Conservation (phyloP, 2,329 filamentous ascomycete species). For the Phoma sp. region DNA sequence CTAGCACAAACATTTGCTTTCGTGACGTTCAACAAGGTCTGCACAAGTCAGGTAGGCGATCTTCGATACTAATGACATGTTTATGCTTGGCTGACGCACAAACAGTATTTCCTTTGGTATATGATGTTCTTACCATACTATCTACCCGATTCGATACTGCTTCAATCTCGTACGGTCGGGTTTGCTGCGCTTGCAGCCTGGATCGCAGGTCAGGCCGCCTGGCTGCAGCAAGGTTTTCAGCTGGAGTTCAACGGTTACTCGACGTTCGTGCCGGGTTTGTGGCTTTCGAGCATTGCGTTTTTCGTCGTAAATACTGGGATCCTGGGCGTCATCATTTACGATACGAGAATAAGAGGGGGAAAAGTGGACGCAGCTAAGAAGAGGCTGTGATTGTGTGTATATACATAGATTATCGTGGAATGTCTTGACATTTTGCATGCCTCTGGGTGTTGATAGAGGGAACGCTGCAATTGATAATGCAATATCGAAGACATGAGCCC, state of each 20-base stretch:
- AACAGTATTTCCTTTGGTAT: constrained; percentile 97
- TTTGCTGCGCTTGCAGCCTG: constrained; percentile 72
- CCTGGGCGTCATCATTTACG: constrained; percentile 77
- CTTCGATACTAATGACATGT: not conserved
- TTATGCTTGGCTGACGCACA: constrained; percentile 4
- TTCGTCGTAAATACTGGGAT: constrained; percentile 90
- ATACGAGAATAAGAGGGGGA: constrained; percentile 52
- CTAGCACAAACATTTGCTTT: constrained; percentile 96
- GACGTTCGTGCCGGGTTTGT: constrained; percentile 86
- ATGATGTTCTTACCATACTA: constrained; percentile 92
- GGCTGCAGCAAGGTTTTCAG: constrained; percentile 60
- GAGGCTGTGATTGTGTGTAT: not conserved
- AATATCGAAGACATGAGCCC: not conserved
- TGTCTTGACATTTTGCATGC: not conserved
- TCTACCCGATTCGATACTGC: constrained; percentile 78
- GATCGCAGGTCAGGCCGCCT: constrained; percentile 71
- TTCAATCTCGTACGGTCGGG: constrained; percentile 68
- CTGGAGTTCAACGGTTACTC: constrained; percentile 72
- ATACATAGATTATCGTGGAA: not conserved
- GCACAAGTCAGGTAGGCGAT: constrained; percentile 86
- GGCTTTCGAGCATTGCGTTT: constrained; percentile 76
- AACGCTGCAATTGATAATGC: not conserved
- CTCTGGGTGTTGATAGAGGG: no score
- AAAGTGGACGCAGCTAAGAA: constrained; percentile 5
- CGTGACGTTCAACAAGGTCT: constrained; percentile 98